A percentile compares a stretch with the other conserved stretches of the same genome.
Conservation (phyloP, 2,329 filamentous ascomycete genomes). For the Rhinocladiella similis region DNA sequence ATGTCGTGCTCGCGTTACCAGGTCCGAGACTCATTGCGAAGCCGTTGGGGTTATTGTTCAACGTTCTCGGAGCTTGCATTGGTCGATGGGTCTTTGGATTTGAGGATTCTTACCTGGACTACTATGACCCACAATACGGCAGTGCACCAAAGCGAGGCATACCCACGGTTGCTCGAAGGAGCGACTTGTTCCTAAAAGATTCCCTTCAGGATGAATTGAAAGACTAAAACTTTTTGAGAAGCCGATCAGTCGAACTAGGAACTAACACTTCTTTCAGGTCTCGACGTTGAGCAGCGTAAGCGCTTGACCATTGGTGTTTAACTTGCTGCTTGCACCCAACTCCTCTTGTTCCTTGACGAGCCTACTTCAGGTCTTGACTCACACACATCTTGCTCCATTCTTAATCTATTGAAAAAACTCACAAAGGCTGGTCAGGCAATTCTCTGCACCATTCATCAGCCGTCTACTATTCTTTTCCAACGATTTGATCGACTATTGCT, state of each 20-base stretch:
- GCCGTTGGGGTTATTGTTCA: conserved; percentile 1
- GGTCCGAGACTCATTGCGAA: neutral
- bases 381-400: conserved; percentile 90
- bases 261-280: conserved; percentile 33
- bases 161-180: too few species aligned
- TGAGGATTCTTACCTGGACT: conserved; percentile 1
- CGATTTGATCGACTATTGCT: conserved; percentile 69
- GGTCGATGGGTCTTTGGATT: neutral
- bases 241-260: neutral
- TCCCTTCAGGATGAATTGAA: too few species aligned
- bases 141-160: too few species aligned
- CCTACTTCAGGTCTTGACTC: conserved; percentile 93
- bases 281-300: conserved; percentile 64
- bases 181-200: too few species aligned
- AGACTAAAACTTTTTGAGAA: too few species aligned
- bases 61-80: neutral
- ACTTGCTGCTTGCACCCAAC: conserved; percentile 82
- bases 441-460: conserved; percentile 95
- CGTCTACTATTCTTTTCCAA: conserved; percentile 89
- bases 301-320: conserved; percentile 91
- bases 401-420: conserved; percentile 82
- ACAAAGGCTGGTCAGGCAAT: conserved; percentile 87
- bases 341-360: conserved; percentile 87
- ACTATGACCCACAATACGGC: neutral
- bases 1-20: conserved; percentile 9